Evolutionary conservation across 495 filamentous ascomycete species (phyloP).

Genomic region (Hapsidospora chrysogenum): DNA sequence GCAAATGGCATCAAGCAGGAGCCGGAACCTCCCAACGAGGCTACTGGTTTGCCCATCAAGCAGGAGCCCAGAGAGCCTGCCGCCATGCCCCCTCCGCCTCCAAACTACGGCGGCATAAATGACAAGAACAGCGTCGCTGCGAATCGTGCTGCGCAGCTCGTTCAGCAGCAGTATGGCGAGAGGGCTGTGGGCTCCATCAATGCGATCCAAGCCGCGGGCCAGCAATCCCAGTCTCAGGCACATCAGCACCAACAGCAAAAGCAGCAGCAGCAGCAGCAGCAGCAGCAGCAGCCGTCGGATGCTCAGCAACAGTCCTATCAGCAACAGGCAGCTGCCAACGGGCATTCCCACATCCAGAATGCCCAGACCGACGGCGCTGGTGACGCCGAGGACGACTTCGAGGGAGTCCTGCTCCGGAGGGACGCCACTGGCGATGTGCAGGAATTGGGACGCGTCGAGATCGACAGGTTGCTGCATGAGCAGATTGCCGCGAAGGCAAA

Average conservation of each 20-base stretch:
- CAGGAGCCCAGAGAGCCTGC: constrained; percentile 19
- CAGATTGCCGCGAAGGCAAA: constrained; percentile 51
- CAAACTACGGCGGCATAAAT: constrained; percentile 6
- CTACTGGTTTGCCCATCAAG: constrained; percentile 9
- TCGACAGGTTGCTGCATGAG: constrained; percentile 43
- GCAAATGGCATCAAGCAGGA: constrained; percentile 20
- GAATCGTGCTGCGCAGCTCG: constrained; percentile 45
- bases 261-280: constrained; percentile 18
- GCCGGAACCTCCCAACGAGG: constrained; percentile 5
- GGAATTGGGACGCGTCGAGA: constrained; percentile 33
- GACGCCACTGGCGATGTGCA: constrained; percentile 16
- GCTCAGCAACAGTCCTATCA: constrained; percentile 29
- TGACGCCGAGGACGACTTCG: constrained; percentile 31
- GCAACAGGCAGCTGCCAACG: constrained; percentile 21
- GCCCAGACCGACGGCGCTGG: constrained; percentile 62
- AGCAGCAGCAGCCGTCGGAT: constrained; percentile 21
- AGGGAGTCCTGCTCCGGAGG: constrained; percentile 33
- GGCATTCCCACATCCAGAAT: constrained; percentile 19
- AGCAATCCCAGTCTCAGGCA: constrained; percentile 15
- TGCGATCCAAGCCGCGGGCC: constrained; percentile 19
- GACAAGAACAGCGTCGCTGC: constrained; percentile 28
- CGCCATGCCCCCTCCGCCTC: constrained; percentile 1
- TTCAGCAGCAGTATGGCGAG: constrained; percentile 55
- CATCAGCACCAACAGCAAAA: constrained; percentile 18
- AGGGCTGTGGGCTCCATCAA: constrained; percentile 55